A percentile compares a stretch with the other conserved stretches of the same genome.
phyloP scores from a whole-genome alignment of 352 stramenopile species.

The Phytophthora constricta region DNA sequence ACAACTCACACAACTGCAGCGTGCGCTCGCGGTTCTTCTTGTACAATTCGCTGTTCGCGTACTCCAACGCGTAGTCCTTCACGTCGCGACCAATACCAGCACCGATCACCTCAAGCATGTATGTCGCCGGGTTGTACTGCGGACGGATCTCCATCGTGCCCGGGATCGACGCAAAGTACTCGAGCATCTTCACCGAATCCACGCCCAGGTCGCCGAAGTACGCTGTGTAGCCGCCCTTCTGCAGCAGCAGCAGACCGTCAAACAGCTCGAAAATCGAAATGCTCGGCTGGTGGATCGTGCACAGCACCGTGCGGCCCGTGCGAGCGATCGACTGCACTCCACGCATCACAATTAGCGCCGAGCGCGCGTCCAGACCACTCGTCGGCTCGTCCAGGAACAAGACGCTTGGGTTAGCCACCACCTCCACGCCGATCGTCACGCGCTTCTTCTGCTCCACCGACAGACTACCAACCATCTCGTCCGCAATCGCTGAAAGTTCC shows the following conservation, averaged over 20 bases:
- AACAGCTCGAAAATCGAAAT: constrained; percentile 93
- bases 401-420: constrained; percentile 93
- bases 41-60: constrained; percentile 48
- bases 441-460: constrained; percentile 94
- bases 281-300: constrained; percentile 63
- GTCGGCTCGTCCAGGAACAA: constrained; percentile 95
- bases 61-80: constrained; percentile 62
- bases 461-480: constrained; percentile 49
- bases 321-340: constrained; percentile 85
- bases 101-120: constrained; percentile 89
- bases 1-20: constrained; percentile 23
- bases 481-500: constrained; percentile 45
- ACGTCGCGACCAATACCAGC: constrained; percentile 63
- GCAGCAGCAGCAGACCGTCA: constrained; percentile 88
- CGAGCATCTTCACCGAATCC: constrained; percentile 78
- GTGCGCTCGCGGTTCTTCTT: constrained; percentile 35
- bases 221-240: constrained; percentile 58
- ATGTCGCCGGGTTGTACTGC: constrained; percentile 90
- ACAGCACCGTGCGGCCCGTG: constrained; percentile 88
- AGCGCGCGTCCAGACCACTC: constrained; percentile 84
- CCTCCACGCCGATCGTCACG: constrained; percentile 92
- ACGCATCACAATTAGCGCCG: constrained; percentile 88
- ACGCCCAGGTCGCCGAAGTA: constrained; percentile 91
- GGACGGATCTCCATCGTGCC: constrained; percentile 66
- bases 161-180: constrained; percentile 90